Conservation (phyloP, 768 basidiomycete species). For the Phanerochaete carnosa region DNA sequence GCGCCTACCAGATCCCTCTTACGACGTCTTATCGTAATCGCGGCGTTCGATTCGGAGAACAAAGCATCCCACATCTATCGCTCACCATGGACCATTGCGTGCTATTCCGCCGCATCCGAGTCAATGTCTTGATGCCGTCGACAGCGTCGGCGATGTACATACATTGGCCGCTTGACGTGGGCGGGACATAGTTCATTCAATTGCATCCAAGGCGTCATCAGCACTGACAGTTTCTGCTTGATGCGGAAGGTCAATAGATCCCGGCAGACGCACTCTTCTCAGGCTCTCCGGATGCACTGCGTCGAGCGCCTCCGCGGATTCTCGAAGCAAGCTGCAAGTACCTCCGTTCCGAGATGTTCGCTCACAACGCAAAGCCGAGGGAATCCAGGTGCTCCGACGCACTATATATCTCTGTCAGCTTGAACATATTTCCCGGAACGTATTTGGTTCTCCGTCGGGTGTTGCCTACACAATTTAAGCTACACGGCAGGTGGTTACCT, state of each 20-base stretch:
- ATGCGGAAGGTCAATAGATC: neutral
- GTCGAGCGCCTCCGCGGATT: neutral
- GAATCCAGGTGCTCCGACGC: neutral
- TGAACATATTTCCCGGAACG: neutral
- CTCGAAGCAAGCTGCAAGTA: neutral
- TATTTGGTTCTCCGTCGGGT: neutral
- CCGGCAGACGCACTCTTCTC: neutral
- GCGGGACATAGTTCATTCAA: neutral
- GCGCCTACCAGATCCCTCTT: neutral
- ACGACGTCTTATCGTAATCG: neutral
- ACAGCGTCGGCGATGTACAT: neutral
- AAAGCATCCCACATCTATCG: neutral
- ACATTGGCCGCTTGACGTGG: neutral
- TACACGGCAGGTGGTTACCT: neutral
- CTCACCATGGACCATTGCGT: neutral
- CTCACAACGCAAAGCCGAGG: neutral
- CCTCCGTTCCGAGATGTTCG: conserved; percentile 4
- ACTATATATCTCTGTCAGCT: neutral
- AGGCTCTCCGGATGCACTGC: neutral
- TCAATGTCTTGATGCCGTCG: neutral
- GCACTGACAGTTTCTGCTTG: conserved; percentile 7
- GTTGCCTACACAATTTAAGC: conserved; percentile 1
- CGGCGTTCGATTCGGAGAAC: conserved; percentile 1
- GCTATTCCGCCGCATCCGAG: neutral
- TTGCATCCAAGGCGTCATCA: neutral